A percentile compares a stretch with the other conserved stretches of the same genome.
These are phyloP conservation scores for Penicillium malachiteum DNA, from an alignment of 495 filamentous ascomycete genomes.

Conservation along the genomic window DNA sequence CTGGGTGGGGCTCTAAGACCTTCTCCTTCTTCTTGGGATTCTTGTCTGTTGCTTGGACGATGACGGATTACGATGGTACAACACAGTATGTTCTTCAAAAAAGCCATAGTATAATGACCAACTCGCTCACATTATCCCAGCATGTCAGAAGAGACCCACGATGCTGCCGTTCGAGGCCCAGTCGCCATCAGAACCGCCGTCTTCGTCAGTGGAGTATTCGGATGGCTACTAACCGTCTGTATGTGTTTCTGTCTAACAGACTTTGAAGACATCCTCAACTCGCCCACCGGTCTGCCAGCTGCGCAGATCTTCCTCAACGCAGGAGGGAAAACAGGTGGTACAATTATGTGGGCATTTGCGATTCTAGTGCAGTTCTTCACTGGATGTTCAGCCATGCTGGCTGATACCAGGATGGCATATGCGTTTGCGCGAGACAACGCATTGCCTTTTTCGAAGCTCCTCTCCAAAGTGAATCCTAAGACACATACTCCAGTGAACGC, in stretches of 20 bases:
- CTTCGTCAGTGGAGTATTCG: constrained; percentile 61
- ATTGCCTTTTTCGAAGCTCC: constrained; percentile 64
- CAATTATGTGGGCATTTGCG: constrained; percentile 67
- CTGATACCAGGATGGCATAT: constrained; percentile 71
- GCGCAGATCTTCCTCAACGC: constrained; percentile 73
- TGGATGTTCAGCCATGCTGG: constrained; percentile 67
- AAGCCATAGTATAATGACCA: background rate
- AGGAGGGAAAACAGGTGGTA: constrained; percentile 58
- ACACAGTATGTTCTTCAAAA: constrained; percentile 52
- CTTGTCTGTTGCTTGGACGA: constrained; percentile 71
- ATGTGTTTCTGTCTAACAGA: constrained; percentile 70
- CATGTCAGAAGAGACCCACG: constrained; percentile 74
- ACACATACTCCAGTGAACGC: constrained; percentile 67
- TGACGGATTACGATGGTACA: constrained; percentile 76
- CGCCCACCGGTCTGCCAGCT: constrained; percentile 64
- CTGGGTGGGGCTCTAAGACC: constrained; percentile 62
- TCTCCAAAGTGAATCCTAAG: constrained; percentile 54
- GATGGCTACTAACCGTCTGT: constrained; percentile 64
- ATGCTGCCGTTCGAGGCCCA: constrained; percentile 65
- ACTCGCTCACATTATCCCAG: constrained; percentile 23
- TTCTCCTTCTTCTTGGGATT: constrained; percentile 70
- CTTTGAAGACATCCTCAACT: constrained; percentile 58
- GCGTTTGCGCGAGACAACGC: constrained; percentile 71
- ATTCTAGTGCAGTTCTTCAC: constrained; percentile 73
- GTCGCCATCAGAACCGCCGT: constrained; percentile 64